Percentiles rank a stretch among this genome's conserved stretches.
These are phyloP conservation scores for Neoascochyta sp. DNA, from an alignment of 2,329 filamentous ascomycete genomes.

Conservation along the genomic window DNA sequence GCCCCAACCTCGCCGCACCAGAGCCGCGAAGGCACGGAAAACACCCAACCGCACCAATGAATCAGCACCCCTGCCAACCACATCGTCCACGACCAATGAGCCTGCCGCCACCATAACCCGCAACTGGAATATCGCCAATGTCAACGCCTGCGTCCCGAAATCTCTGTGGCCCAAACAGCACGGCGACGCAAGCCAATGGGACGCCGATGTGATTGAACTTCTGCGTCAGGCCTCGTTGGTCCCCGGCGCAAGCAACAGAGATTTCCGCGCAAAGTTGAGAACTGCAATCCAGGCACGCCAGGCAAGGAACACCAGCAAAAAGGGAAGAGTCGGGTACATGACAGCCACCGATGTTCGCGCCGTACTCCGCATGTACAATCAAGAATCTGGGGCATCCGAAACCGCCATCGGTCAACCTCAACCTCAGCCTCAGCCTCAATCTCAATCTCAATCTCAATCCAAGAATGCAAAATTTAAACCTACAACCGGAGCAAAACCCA, in stretches of 20 bases:
- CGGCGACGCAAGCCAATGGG: constrained; percentile 2
- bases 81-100: too few relatives aligned
- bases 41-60: too few relatives aligned
- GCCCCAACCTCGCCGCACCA: too few relatives aligned
- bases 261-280: neutral
- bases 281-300: neutral
- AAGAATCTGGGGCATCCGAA: too few relatives aligned
- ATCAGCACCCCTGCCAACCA: too few relatives aligned
- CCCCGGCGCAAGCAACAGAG: constrained; percentile 1
- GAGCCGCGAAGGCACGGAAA: too few relatives aligned
- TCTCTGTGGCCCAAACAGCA: constrained; percentile 2
- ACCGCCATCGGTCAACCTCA: too few relatives aligned
- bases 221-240: constrained; percentile 3
- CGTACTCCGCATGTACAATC: too few relatives aligned
- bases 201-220: constrained; percentile 2
- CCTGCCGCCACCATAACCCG: constrained; percentile 1
- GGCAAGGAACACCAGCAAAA: neutral
- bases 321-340: constrained; percentile 1
- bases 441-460: too few relatives aligned
- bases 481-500: too few relatives aligned
- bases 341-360: constrained; percentile 3
- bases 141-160: constrained; percentile 1
- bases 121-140: constrained; percentile 3
- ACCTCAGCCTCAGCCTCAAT: too few relatives aligned
- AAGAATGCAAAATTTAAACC: too few relatives aligned